Evolutionary conservation across 805 yeast genomes (phyloP), one percentile per base, ranked within the genome.

Genomic region (Ogataea zsoltii): DNA sequence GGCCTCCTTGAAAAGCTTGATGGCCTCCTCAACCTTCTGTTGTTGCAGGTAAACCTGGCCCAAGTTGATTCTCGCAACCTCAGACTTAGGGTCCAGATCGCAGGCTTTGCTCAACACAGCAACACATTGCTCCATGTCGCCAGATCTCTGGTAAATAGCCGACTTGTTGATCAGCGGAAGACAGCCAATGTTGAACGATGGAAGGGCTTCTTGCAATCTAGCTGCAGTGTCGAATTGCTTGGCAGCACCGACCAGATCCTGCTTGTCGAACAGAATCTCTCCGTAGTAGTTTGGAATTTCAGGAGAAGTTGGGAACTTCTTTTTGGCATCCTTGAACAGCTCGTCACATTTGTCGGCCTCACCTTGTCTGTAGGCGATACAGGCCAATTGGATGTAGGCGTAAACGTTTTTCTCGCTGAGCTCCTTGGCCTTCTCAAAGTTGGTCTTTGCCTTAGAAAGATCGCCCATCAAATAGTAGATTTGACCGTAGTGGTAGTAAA

Each of bases 261-360:
- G 85, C 58, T 77, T 77, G 65, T 92, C 97, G 51, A 88, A 83
- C 60, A 92, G 76, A 41, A 92, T 84, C 72, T 94, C 99, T 62
- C 98, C 99, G 63, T 83, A 90, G 70, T 90, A 94, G 74, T 89
- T 91, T 72, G 94, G 96, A 57, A 90, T 85, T 67, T 89, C 97
- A 45, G 98, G 88, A 42, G 86, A 78, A 18, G 91, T 79, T 56
- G 96, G 91, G 79, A 88, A 88, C 65, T 76, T 76, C 65, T 76
- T 73, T 61, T 79, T 81, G 30, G 92, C 89, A 49, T 77, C 82
- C 50, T 77, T 75, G 69, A 89, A 89, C 42, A 61, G 51, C 53
- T 77, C 75, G 63, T 80, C 83, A 55, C 92, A 82, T 41, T 75
- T 79, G 30, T 71, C 75, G 43, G 73, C 65, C 36, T 77, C 70